Percentiles rank a stretch among this genome's conserved stretches.
phyloP scores from a whole-genome alignment of 164 flowering plant species.

The Chimonanthus salicifolius region DNA sequence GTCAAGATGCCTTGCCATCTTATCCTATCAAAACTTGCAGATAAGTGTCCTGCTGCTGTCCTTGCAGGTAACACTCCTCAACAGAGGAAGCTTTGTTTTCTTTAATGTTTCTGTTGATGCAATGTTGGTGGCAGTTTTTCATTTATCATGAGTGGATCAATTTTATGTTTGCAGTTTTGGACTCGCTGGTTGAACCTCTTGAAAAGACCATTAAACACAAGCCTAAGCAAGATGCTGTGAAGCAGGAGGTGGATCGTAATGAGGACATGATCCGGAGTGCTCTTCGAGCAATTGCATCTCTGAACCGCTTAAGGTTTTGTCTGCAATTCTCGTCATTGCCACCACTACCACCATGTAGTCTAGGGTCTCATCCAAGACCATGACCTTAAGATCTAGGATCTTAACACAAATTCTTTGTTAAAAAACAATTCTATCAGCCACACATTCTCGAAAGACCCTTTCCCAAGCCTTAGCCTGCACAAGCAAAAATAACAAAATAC shows the following conservation, averaged over 20 bases:
- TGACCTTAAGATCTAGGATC: too few species aligned
- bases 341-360: too few species aligned
- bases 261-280: slow-evolving; percentile 99
- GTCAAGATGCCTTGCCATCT: slow-evolving; percentile 99
- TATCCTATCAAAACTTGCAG: slow-evolving; percentile 95
- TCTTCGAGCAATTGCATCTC: slow-evolving; percentile 85
- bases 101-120: not conserved
- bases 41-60: slow-evolving; percentile 94
- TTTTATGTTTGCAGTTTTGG: slow-evolving; percentile 57
- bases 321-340: too few species aligned
- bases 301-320: slow-evolving; percentile 80
- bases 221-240: slow-evolving; percentile 98
- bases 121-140: not conserved
- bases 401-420: too few species aligned
- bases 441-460: too few species aligned
- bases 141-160: not conserved
- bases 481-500: too few species aligned
- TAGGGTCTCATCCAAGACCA: too few species aligned
- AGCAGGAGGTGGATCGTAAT: slow-evolving; percentile 99
- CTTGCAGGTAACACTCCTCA: slow-evolving; percentile 62
- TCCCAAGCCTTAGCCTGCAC: too few species aligned
- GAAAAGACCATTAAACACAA: slow-evolving; percentile 82
- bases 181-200: slow-evolving; percentile 96
- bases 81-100: not conserved
- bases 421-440: too few species aligned